Conservation (phyloP, 2,329 filamentous ascomycete species). For the Aspergillus sp. region DNA sequence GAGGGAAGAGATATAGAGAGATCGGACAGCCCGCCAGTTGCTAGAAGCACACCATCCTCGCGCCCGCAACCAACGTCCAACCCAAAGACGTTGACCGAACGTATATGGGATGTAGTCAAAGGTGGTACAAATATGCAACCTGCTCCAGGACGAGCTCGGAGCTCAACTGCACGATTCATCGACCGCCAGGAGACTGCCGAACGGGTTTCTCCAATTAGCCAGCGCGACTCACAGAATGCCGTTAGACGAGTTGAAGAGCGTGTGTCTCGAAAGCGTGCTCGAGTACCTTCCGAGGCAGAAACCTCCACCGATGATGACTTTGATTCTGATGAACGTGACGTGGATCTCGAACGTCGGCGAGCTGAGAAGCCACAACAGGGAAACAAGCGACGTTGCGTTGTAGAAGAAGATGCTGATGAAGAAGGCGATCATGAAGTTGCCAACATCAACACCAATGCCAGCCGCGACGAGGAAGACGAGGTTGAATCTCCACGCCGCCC, state of each 20-base stretch:
- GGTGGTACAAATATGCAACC: neutral
- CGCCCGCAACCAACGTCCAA: neutral
- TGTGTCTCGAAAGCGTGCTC: slow-evolving; percentile 25
- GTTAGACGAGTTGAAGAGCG: slow-evolving; percentile 18
- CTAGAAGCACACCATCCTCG: neutral
- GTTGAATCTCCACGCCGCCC: neutral
- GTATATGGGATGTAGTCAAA: slow-evolving; percentile 18
- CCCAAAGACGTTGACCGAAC: slow-evolving; percentile 1
- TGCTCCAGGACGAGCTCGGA: neutral
- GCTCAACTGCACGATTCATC: slow-evolving; percentile 34
- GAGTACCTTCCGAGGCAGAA: slow-evolving; percentile 23
- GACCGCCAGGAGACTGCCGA: slow-evolving; percentile 41
- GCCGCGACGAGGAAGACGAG: neutral
- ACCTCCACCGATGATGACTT: slow-evolving; percentile 49
- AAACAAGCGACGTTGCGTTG: slow-evolving; percentile 16
- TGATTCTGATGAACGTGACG: slow-evolving; percentile 38
- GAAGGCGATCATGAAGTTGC: slow-evolving; percentile 1
- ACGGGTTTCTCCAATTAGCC: slow-evolving; percentile 41
- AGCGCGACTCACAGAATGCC: slow-evolving; percentile 26
- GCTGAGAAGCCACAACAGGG: slow-evolving; percentile 34
- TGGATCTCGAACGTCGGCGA: slow-evolving; percentile 38
- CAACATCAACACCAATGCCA: neutral
- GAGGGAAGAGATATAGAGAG: slow-evolving; percentile 20
- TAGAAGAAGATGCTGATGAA: slow-evolving; percentile 10
- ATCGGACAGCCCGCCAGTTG: slow-evolving; percentile 24